Base-by-base conservation (phyloP, 768 basidiomycete species). In the Boletus speciosus region DNA sequence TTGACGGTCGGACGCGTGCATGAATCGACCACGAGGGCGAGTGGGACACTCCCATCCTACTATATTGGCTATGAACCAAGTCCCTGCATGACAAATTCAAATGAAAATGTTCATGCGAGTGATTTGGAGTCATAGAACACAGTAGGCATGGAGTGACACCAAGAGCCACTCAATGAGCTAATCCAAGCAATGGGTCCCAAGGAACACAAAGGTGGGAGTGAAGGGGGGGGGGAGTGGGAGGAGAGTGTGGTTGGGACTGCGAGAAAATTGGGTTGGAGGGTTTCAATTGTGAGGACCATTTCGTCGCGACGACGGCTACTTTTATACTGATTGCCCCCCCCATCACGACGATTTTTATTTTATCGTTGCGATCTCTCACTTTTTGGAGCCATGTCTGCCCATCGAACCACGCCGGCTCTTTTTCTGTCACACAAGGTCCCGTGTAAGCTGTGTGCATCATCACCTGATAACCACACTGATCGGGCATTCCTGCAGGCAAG, bases 41-140 rank as follows among this genome's bases (percentile, higher is more conserved):
- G 58, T 61, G 59, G 67, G 74, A 75, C 78, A 68, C 78, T 71
- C 74, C 63, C 51, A 27, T 31, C 64, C 72, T 73, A 76, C 77
- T 77, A 78, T 79, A 74, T 77, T 73, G 77, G 75, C 80, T 81
- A 81, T 82, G 81, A 82, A 81, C 79, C 80, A 71, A 78, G 65
- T 64, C 66, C 68, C 32, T 46, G 62, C 62, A 29, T 63, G 61
- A 59, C 68, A 62, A 59, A 60, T 72, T 72, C 72, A 57, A 73
- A 2, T 57, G 69, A 72, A 71, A 55, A 55, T 61, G 67, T 64
- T 55, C 58, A 60, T 48, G 59, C 60, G 49, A 41, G 47, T 61
- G 64, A 62, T 59, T 76, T 67, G 76, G 76, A 64, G 65, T 74
- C 75, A 72, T 69, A 71, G 72, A 66, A 71, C 43, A 72, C 55